Base-by-base conservation (phyloP, 495 filamentous ascomycete species). In the Elasticomyces elasticus region DNA sequence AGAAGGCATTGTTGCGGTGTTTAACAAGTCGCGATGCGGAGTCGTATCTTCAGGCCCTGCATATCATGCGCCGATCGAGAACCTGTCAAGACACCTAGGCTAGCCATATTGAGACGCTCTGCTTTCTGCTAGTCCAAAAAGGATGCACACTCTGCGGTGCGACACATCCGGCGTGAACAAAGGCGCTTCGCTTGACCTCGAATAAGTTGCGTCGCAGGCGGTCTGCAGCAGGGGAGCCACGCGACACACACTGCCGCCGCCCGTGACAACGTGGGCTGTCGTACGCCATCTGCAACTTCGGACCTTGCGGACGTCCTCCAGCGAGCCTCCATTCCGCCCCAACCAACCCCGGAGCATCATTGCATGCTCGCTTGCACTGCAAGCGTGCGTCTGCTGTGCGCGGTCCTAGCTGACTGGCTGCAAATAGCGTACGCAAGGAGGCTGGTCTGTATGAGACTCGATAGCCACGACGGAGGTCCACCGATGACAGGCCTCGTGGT, bases 231-330 rank as follows among this genome's bases (percentile, higher is more conserved):
- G 30, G 48, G 48, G n/a, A 19, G 48, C 48, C 48, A 51, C 48
- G 48, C 48, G 48, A 51, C 33, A 4, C 3, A 10, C 15, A n/a
- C 3, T 51, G 48, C 48, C 48, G 28, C 30, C 48, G 48, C 30
- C 48, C 48, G 48, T 51, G 48, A 51, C 13, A 51, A 38, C 48
- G 48, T 51, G 48, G 48, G 30, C 25, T 37, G 48, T 51, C 30
- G 17, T 13, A 51, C 48, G 15, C 24, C 24, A 24, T 51, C 5
- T 20, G 26, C 23, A 31, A 28, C 45, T 26, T 28, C 24, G 23
- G 23, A 27, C 24, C 10, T 31, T 5, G 17, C 19, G 40, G 40
- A 20, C 3, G 25, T 15, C 7, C 12, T 22, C 15, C 48, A 51
- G 30, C 48, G 17, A 19, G 4, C n/a, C n/a, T n/a, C n/a, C n/a